These are phyloP conservation scores for Podospora bellae-mahoneyi DNA, from an alignment of 495 filamentous ascomycete species.

Conservation along the genomic window DNA sequence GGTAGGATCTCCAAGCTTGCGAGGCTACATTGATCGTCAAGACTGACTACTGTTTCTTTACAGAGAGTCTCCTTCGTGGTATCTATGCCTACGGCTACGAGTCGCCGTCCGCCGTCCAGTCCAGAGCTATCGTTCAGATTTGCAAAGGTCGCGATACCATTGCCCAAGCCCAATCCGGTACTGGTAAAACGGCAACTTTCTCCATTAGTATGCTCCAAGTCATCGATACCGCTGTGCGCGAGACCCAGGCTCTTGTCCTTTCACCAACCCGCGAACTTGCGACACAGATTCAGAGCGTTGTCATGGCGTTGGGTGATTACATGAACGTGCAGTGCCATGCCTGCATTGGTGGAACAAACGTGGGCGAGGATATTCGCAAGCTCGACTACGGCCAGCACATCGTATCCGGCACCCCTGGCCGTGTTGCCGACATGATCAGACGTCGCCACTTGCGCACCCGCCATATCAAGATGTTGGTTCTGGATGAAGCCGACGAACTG, in stretches of 20 bases:
- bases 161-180: conserved; percentile 98
- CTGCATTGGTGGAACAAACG: conserved; percentile 97
- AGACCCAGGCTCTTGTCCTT: conserved; percentile 93
- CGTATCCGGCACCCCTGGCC: conserved; percentile 93
- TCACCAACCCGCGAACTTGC: conserved; percentile 97
- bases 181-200: conserved; percentile 99
- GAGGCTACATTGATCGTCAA: not conserved
- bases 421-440: conserved; percentile 99
- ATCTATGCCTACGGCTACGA: conserved; percentile 99
- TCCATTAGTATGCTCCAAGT: conserved; percentile 98
- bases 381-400: conserved; percentile 95
- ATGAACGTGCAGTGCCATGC: conserved; percentile 99
- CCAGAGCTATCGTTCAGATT: conserved; percentile 95
- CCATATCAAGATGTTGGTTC: conserved; percentile 98
- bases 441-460: conserved; percentile 90
- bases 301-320: conserved; percentile 97
- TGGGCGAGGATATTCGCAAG: conserved; percentile 95
- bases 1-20: conserved; percentile 32
- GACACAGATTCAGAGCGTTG: conserved; percentile 98
- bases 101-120: conserved; percentile 94
- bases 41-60: not conserved
- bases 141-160: conserved; percentile 99
- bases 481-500: conserved; percentile 99
- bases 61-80: conserved; percentile 88
- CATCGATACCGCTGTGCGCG: conserved; percentile 88